Evolutionary conservation across 2,329 filamentous ascomycete species (phyloP), one percentile per base, ranked within the genome.

Genomic region (Microsporum canis): DNA sequence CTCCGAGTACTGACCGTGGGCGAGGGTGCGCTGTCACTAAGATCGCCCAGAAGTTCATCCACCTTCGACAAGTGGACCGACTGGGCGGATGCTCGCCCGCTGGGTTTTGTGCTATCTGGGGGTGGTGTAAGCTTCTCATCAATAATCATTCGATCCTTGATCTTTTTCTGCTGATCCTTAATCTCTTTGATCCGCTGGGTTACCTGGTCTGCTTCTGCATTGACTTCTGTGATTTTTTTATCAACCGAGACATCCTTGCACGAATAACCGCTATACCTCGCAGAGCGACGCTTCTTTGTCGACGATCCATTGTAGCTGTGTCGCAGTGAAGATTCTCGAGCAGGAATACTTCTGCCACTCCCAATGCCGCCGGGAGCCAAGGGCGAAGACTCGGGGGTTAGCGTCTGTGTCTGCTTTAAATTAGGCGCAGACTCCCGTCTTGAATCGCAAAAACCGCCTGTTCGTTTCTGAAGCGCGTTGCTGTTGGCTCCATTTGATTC

Each of bases 1-100:
- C 80, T 69, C 14, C 84, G 80, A 64, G 87, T 87, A 14, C 84
- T 80, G 5, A 90, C 80, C 0, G 85, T 80, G 0, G 88, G 87
- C 17, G 84, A 87, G 1, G 88, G 87, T 0, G 88, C 88, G 12
- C 84, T 84, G 17, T 88, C 85, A 27, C 88, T 82, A 6, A 65
- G 58, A 58, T 68, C 66, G 17, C 60, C 55, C n/a, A 58, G 55
- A 10, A 61, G 53, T 7, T 75, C 70, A 17, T 76, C 72, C 6
- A 73, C 68, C 58, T 65, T 62, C n/a, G 58, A 64, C 34, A 63
- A 58, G 36, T 47, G 59, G 8, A 47, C 33, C 2, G 27, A n/a
- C 27, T 33, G 43, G 23, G 43, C 27, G 12, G 41, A 39, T 5
- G 31, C 4, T 34, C 41, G 39, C 5, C 34, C 17, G 7, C 17